Percentiles rank a stretch among this genome's conserved stretches.
These are phyloP conservation scores for Globisporangium emineosum DNA, from an alignment of 352 stramenopile genomes.

Conservation along the genomic window DNA sequence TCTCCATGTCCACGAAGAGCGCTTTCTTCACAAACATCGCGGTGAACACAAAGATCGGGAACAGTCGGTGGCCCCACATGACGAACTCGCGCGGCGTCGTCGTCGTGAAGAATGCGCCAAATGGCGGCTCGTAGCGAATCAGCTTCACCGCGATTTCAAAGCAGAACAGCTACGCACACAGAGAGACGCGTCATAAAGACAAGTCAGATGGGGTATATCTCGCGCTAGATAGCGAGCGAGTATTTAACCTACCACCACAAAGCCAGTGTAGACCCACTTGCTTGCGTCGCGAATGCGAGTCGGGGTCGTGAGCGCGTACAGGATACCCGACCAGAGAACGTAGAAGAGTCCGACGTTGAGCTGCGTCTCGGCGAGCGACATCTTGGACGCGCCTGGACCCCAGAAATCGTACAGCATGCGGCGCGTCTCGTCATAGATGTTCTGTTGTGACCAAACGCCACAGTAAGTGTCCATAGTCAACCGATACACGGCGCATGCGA, in stretches of 20 bases:
- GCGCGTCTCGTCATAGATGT: slow-evolving; percentile 57
- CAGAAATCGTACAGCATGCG: slow-evolving; percentile 64
- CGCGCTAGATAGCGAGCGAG: not conserved
- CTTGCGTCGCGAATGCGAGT: slow-evolving; percentile 38
- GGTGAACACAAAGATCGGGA: slow-evolving; percentile 45
- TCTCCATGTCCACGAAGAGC: slow-evolving; percentile 60
- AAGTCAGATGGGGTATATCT: not conserved
- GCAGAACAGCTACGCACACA: slow-evolving; percentile 34
- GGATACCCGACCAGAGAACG: slow-evolving; percentile 53
- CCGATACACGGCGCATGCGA: not conserved
- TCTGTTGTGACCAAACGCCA: slow-evolving; percentile 19
- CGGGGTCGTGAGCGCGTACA: slow-evolving; percentile 54
- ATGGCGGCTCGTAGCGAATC: slow-evolving; percentile 52
- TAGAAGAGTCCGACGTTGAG: slow-evolving; percentile 69
- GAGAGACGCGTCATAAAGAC: not conserved
- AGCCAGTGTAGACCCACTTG: slow-evolving; percentile 40
- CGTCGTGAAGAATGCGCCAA: slow-evolving; percentile 37
- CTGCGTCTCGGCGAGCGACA: slow-evolving; percentile 46
- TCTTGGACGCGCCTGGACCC: slow-evolving; percentile 40
- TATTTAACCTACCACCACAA: slow-evolving; percentile 35
- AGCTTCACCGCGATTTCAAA: slow-evolving; percentile 56
- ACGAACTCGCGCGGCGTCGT: slow-evolving; percentile 61
- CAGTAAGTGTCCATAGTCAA: not conserved
- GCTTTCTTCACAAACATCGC: slow-evolving; percentile 44
- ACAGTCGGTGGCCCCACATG: slow-evolving; percentile 50